These are phyloP conservation scores for Narthecium ossifragum DNA, from an alignment of 106 monocot genomes.

Conservation along the genomic window DNA sequence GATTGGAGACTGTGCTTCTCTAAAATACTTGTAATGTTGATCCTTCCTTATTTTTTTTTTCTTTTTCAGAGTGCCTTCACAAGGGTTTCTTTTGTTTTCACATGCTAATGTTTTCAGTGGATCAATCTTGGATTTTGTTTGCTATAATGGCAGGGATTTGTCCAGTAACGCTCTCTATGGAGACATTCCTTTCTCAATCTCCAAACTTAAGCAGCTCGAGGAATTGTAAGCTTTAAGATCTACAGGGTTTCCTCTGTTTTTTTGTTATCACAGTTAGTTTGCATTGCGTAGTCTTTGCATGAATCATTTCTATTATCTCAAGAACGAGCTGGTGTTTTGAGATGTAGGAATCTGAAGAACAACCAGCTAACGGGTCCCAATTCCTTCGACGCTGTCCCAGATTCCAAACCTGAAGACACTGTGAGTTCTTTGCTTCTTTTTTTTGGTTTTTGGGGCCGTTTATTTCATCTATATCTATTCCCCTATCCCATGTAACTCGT, in stretches of 20 bases:
- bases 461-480: not conserved
- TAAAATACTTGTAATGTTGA: constrained; percentile 70
- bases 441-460: not conserved
- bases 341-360: constrained; percentile 63
- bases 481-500: too few relatives aligned
- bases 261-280: not conserved
- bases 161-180: constrained; percentile 72
- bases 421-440: constrained; percentile 34
- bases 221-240: constrained; percentile 43
- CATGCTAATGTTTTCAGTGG: not conserved
- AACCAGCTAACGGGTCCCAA: constrained; percentile 85
- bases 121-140: not conserved
- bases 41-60: constrained; percentile 5
- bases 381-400: constrained; percentile 91
- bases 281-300: not conserved
- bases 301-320: too few relatives aligned
- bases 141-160: constrained; percentile 49
- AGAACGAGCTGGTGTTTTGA: not conserved
- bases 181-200: constrained; percentile 88
- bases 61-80: not conserved
- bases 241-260: too few relatives aligned
- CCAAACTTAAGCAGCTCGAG: constrained; percentile 91
- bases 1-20: constrained; percentile 78
- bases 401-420: constrained; percentile 87
- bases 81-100: too few relatives aligned